A percentile compares a stretch with the other conserved stretches of the same genome.
Conservation (phyloP, 208 protist genomes). For the Acanthamoeba pearcei region DNA sequence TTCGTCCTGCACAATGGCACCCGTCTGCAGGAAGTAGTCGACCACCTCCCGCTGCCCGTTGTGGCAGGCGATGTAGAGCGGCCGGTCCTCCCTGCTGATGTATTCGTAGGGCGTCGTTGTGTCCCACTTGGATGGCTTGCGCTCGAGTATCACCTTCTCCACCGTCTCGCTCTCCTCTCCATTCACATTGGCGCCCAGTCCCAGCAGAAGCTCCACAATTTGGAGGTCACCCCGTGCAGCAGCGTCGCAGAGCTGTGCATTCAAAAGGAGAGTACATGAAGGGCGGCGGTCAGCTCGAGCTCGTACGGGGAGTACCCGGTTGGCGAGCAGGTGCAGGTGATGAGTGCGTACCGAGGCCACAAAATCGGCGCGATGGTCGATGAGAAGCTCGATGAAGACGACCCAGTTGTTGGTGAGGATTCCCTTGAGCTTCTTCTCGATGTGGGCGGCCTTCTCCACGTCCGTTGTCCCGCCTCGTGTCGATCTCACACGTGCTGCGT, state of each 20-base stretch:
- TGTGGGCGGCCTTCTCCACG: not conserved
- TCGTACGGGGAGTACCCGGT: not conserved
- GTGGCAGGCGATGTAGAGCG: constrained; percentile 62
- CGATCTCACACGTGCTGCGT: not conserved
- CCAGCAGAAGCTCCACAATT: constrained; percentile 43
- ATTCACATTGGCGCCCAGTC: constrained; percentile 63
- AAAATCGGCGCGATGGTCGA: constrained; percentile 64
- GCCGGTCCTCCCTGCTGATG: constrained; percentile 53
- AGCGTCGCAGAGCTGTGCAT: constrained; percentile 9
- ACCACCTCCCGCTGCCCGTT: constrained; percentile 42
- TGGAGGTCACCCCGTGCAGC: not conserved
- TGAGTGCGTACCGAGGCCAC: constrained; percentile 22
- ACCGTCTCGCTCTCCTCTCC: constrained; percentile 71
- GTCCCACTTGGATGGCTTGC: constrained; percentile 67
- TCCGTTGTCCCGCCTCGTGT: not conserved
- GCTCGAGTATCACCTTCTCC: constrained; percentile 67
- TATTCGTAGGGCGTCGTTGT: constrained; percentile 67
- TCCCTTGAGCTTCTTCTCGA: constrained; percentile 60
- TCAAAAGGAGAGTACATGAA: not conserved
- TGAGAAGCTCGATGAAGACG: constrained; percentile 40
- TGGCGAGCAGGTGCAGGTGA: not conserved
- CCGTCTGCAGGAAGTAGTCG: constrained; percentile 47
- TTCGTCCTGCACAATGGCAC: constrained; percentile 69
- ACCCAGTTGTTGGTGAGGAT: constrained; percentile 52
- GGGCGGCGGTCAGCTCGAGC: not conserved